Evolutionary conservation across 805 yeast genomes (phyloP).

Genomic region (Clavispora phyllophila): DNA sequence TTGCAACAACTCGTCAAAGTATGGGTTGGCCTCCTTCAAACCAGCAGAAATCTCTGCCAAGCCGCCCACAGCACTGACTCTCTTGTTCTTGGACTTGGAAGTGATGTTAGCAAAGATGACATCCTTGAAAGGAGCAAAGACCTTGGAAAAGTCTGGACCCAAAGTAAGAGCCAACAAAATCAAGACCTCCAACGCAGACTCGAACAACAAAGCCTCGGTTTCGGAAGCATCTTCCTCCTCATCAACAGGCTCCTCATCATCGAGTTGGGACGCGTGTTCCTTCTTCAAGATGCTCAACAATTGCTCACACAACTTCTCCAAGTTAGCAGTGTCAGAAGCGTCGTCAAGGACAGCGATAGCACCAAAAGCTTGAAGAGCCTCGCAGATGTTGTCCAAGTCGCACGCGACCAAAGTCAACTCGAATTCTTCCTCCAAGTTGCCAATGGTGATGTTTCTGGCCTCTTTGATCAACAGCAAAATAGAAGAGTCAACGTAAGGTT

Average conservation of each 20-base stretch:
- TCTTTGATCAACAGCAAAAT: slow-evolving; percentile 56
- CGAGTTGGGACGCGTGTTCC: slow-evolving; percentile 78
- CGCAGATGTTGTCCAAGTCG: slow-evolving; percentile 68
- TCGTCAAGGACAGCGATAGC: slow-evolving; percentile 62
- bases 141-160: slow-evolving; percentile 68
- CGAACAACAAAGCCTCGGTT: slow-evolving; percentile 64
- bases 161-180: slow-evolving; percentile 72
- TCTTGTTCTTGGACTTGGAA: slow-evolving; percentile 62
- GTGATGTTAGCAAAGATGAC: slow-evolving; percentile 52
- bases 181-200: slow-evolving; percentile 80
- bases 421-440: slow-evolving; percentile 68
- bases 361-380: slow-evolving; percentile 66
- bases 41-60: slow-evolving; percentile 84
- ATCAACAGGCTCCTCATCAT: slow-evolving; percentile 60
- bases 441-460: slow-evolving; percentile 63
- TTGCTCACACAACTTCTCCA: slow-evolving; percentile 67
- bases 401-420: slow-evolving; percentile 79
- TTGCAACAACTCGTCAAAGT: slow-evolving; percentile 63
- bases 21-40: slow-evolving; percentile 62
- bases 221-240: slow-evolving; percentile 47
- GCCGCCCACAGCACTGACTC: slow-evolving; percentile 83
- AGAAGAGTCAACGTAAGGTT: slow-evolving; percentile 53
- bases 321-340: slow-evolving; percentile 44
- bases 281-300: slow-evolving; percentile 71
- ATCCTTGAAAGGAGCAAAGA: slow-evolving; percentile 70